Evolutionary conservation across 1,284 basidiomycete species (phyloP), one percentile per base, ranked within the genome.

Genomic region (Coriolopsis trogii): DNA sequence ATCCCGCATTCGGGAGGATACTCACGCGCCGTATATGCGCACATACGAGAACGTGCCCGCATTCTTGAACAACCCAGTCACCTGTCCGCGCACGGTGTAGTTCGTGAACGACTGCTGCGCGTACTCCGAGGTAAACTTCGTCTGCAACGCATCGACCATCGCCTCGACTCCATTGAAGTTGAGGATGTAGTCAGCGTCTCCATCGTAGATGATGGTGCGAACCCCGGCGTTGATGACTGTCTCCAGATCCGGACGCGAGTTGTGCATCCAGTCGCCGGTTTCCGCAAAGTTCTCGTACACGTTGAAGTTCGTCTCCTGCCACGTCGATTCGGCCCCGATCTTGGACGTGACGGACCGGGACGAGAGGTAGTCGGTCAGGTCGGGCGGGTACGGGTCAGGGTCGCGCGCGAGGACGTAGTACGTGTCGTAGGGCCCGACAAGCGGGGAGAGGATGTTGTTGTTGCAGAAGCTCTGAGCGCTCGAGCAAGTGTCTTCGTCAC

Each of bases 181-280:
- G 37, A 80, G 62, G 60, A 85, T 83, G 60, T 73, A 85, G 61
- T 85, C 84, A 66, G 80, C 81, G 61, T 84, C 81, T 41, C 81
- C 82, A 54, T 79, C 79, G 53, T 74, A 84, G 21, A 84, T 63
- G 34, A 80, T 62, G 9, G 76, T 79, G 54, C 78, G 60, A 54
- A 84, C 82, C 9, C 82, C 82, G 36, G 82, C 75, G 54, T 85
- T 74, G 57, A 86, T 81, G 3, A 86, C 81, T 16, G 70, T 74
- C 65, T 85, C 82, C 21, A 85, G 68, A 54, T 79, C 60, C 4
- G 77, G 80, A 15, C 75, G 67, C 18, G 79, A 80, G 64, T 78
- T 84, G 47, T 76, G 73, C 82, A 85, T 84, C 82, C 82, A 85
- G 56, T 86, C 84, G 29, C 82, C 83, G n/a, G 81, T 84, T 10